Evolutionary conservation across 495 filamentous ascomycete species (phyloP), one percentile per base, ranked within the genome.

Genomic region (Lentithecium fluviatile): DNA sequence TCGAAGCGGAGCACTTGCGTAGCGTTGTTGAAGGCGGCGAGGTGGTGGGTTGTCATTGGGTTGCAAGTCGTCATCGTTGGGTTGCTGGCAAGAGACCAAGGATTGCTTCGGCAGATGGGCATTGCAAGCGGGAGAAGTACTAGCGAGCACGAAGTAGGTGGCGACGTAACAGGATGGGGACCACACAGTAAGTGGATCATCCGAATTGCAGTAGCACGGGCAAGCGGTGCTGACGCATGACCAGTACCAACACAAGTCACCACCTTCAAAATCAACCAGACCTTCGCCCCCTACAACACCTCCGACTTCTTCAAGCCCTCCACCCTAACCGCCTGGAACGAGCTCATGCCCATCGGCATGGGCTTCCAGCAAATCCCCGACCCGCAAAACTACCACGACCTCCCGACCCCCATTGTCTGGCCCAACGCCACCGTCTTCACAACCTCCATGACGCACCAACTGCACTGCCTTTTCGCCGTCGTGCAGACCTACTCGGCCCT

Each of bases 351-450:
- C 15, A 61, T 68, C 40, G 77, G 76, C 17, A 79, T 78, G 76
- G 77, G 77, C 1, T 79, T 79, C 68, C 75, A 78, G 46, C 76
- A 74, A 70, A 72, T 79, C 19, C 76, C 75, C 45, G 67, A 76
- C 26, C 77, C 77, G 3, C 29, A 72, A 23, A 71, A 71, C 42
- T 78, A 79, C 53, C 75, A 79, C 55, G 76, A 79, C 54, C 72
- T 79, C 10, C 77, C 77, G 17, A 72, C 64, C 5, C 77, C 77
- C 10, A 74, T 79, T 50, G 69, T 73, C 55, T 79, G 77, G 77
- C 74, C 74, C 1, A 74, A 78, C 29, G 77, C 75, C 70, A 78
- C 77, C 24, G 77, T 77, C 46, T 79, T 78, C 58, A 78, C 75
- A 20, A 79, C 76, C 11, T 77, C 76, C 0, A 62, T 75, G 46